Evolutionary conservation across 495 filamentous ascomycete species (phyloP), one percentile per base, ranked within the genome.

Genomic region (Lasiosphaeris hirsuta): DNA sequence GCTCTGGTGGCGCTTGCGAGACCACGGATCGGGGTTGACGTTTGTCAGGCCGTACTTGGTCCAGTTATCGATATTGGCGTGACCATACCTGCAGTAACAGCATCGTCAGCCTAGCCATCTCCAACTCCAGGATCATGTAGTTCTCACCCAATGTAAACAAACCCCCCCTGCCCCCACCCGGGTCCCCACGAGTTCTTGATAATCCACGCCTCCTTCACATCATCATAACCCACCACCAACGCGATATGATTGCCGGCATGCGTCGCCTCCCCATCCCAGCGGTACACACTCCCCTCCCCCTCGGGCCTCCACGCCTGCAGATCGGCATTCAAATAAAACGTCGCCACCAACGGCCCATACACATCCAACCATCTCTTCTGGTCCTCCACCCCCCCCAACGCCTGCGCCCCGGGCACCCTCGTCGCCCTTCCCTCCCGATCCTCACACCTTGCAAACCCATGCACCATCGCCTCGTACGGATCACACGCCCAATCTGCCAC

Each of bases 161-260:
- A 65, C 34, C 63, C 60, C 10, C 47, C 33, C 1, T 54, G 11
- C 3, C 59, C 59, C 59, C 59, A 62, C 1, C 43, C 36, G 19
- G 39, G 8, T 0, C 63, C 63, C 63, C 63, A 65, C 4, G 63
- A 65, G 37, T 65, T 65, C 54, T 65, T 65, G 35, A 65, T 39
- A 7, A 65, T 54, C 59, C 63, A 65, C 30, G 56, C 59, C 56
- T 56, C 39, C 45, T 34, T 60, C 10, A 34, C 44, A 13, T 62
- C 63, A 35, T 62, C 57, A 36, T 62, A 65, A 1, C 63, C 63
- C 0, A 62, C 60, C 7, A 65, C 41, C 11, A 65, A 33, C 10
- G 60, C 54, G 1, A 62, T 52, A n/a, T 65, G 63, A 23, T 62
- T 60, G 0, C 63, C 63, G 1, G 56, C 47, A 10, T 36, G 14